Percentiles rank a stretch among this genome's conserved stretches.
These are phyloP conservation scores for Fraxinus quadrangulata DNA, from an alignment of 257 asterid species.

Conservation along the genomic window DNA sequence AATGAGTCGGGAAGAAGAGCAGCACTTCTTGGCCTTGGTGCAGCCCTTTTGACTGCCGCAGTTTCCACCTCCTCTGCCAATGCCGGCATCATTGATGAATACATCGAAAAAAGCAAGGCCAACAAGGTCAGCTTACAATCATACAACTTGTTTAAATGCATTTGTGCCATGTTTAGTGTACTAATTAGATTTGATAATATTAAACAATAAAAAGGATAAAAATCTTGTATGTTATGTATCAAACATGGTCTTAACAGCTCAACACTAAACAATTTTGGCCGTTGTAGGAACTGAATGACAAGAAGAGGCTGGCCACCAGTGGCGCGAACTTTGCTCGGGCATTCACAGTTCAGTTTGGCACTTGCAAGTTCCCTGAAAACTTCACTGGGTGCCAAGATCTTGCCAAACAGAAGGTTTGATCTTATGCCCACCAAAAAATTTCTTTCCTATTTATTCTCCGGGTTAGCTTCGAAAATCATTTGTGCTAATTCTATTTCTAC, in stretches of 20 bases:
- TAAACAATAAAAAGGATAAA: too few relatives aligned
- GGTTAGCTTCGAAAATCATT: neutral
- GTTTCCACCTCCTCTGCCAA: conserved; percentile 62
- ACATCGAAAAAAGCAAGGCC: conserved; percentile 89
- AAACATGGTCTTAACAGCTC: neutral
- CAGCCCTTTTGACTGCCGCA: conserved; percentile 62
- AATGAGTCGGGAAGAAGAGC: conserved; percentile 62
- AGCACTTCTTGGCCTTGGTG: conserved; percentile 73
- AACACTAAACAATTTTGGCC: too few relatives aligned
- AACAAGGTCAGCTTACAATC: conserved; percentile 62
- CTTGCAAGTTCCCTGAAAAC: conserved; percentile 99
- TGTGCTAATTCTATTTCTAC: neutral
- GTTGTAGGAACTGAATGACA: conserved; percentile 85
- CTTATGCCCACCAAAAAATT: neutral
- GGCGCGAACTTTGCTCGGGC: conserved; percentile 98
- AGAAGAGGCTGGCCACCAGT: conserved; percentile 93
- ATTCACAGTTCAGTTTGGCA: conserved; percentile 81
- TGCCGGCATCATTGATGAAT: conserved; percentile 85
- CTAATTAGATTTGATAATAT: too few relatives aligned
- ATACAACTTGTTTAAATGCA: neutral
- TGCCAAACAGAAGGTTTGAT: conserved; percentile 82
- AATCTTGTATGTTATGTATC: neutral
- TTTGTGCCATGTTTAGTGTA: too few relatives aligned
- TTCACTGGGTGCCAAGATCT: conserved; percentile 99
- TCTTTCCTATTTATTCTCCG: neutral